Conservation (phyloP, 2,329 filamentous ascomycete species). For the Diaporthe longicolla region DNA sequence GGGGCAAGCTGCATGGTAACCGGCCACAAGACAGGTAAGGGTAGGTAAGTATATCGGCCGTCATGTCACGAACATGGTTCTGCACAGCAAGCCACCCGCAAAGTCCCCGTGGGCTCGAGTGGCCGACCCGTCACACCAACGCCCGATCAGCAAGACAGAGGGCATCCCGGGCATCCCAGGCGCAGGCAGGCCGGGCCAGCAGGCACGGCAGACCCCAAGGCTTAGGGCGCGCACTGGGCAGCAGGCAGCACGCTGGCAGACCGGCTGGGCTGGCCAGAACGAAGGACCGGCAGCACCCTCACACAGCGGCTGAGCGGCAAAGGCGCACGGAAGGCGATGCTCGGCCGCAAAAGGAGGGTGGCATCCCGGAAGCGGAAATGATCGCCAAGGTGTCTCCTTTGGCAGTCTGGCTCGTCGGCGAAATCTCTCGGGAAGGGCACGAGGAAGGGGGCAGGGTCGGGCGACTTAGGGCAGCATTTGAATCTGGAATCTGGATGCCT, state of each 20-base stretch:
- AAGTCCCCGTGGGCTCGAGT: constrained; percentile 20
- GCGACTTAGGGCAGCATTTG: neutral
- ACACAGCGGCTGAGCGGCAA: constrained; percentile 12
- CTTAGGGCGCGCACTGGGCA: neutral
- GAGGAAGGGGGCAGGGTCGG: neutral
- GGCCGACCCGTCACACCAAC: constrained; percentile 21
- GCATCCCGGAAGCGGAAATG: constrained; percentile 34
- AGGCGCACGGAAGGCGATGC: constrained; percentile 31
- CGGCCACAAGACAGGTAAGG: constrained; percentile 6
- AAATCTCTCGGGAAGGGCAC: constrained; percentile 20
- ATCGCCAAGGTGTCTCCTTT: constrained; percentile 1
- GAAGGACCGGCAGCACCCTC: neutral
- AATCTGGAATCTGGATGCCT: constrained; percentile 9
- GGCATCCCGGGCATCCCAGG: neutral
- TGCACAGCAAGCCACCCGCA: constrained; percentile 25
- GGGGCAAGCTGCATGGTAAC: constrained; percentile 36
- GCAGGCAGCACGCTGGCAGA: constrained; percentile 1
- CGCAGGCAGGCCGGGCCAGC: neutral
- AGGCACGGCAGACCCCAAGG: no score
- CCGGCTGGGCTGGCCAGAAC: neutral
- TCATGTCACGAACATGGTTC: constrained; percentile 4
- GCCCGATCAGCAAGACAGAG: constrained; percentile 26
- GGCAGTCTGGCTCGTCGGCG: constrained; percentile 12
- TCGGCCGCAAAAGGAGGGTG: constrained; percentile 33
- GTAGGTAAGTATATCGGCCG: neutral